Conservation (phyloP, 1,284 basidiomycete genomes). For the Heterobasidion annosum region DNA sequence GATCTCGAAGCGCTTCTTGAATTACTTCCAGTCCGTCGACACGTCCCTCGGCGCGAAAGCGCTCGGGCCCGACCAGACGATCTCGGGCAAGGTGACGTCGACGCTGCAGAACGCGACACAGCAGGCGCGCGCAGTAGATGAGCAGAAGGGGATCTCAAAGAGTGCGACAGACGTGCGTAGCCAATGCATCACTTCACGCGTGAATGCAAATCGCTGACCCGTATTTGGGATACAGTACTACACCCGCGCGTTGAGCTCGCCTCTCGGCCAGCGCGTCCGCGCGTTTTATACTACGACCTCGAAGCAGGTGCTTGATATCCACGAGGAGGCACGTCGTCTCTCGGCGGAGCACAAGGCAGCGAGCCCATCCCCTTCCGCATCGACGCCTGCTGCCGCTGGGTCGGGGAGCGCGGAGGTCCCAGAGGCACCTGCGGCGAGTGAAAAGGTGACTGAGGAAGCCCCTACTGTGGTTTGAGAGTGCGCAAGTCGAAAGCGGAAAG, state of each 20-base stretch:
- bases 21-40: slow-evolving; percentile 70
- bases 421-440: slow-evolving; percentile 3
- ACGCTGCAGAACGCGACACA: slow-evolving; percentile 50
- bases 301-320: slow-evolving; percentile 79
- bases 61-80: slow-evolving; percentile 65
- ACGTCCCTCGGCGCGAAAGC: slow-evolving; percentile 57
- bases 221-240: slow-evolving; percentile 58
- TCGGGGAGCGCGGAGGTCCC: slow-evolving; percentile 10
- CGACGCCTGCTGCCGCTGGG: slow-evolving; percentile 1
- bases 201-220: not conserved
- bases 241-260: slow-evolving; percentile 61
- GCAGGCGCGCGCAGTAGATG: slow-evolving; percentile 69
- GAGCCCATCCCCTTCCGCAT: slow-evolving; percentile 8
- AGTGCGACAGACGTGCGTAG: slow-evolving; percentile 53
- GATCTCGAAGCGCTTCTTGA: slow-evolving; percentile 78
- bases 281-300: slow-evolving; percentile 73
- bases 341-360: slow-evolving; percentile 46
- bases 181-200: not conserved
- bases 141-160: slow-evolving; percentile 71
- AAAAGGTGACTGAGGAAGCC: slow-evolving; percentile 16
- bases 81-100: slow-evolving; percentile 64
- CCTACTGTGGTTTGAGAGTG: slow-evolving; percentile 12
- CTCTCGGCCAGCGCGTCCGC: slow-evolving; percentile 69
- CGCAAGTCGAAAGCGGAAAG: not conserved
- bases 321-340: slow-evolving; percentile 81